Percentiles rank a stretch among this genome's conserved stretches.
These are phyloP conservation scores for Avena atlantica DNA, from an alignment of 176 grass and related monocot genomes.

Conservation along the genomic window DNA sequence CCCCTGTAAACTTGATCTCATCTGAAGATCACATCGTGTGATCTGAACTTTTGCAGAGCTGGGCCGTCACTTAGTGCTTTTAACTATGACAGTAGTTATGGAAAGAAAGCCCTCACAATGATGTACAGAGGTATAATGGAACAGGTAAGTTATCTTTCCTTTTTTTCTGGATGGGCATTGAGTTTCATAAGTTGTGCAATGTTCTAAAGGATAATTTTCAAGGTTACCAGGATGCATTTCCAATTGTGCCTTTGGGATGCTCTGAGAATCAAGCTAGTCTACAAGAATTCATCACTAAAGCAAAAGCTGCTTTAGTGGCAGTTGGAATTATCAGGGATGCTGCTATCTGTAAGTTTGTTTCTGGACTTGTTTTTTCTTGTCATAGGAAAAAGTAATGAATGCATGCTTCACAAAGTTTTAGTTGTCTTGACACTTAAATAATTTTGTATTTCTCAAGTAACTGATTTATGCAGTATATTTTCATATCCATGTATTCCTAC, in stretches of 20 bases:
- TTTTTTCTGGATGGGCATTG: background rate
- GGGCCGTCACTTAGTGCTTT: slow-evolving; percentile 82
- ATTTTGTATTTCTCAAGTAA: slow-evolving; percentile 19
- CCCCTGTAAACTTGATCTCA: slow-evolving; percentile 9
- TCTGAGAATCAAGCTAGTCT: slow-evolving; percentile 64
- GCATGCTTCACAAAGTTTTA: background rate
- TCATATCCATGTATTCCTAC: background rate
- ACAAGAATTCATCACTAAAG: slow-evolving; percentile 69
- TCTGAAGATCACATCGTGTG: slow-evolving; percentile 24
- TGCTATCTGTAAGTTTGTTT: slow-evolving; percentile 61
- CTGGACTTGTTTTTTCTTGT: slow-evolving; percentile 37
- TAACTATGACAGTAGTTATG: slow-evolving; percentile 91
- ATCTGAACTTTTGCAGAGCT: slow-evolving; percentile 57
- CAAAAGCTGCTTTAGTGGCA: slow-evolving; percentile 85
- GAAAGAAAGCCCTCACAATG: slow-evolving; percentile 77
- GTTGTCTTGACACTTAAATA: slow-evolving; percentile 21
- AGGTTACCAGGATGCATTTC: slow-evolving; percentile 66
- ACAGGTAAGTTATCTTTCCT: slow-evolving; percentile 48
- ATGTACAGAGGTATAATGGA: slow-evolving; percentile 99
- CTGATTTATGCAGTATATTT: background rate
- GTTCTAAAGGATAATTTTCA: slow-evolving; percentile 42
- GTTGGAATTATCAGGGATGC: slow-evolving; percentile 92
- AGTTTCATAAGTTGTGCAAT: slow-evolving; percentile 10
- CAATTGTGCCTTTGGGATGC: slow-evolving; percentile 82
- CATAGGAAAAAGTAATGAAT: background rate